Evolutionary conservation across 257 asterid species (phyloP), one percentile per base, ranked within the genome.

Genomic region (Paraleonurus japonicus): DNA sequence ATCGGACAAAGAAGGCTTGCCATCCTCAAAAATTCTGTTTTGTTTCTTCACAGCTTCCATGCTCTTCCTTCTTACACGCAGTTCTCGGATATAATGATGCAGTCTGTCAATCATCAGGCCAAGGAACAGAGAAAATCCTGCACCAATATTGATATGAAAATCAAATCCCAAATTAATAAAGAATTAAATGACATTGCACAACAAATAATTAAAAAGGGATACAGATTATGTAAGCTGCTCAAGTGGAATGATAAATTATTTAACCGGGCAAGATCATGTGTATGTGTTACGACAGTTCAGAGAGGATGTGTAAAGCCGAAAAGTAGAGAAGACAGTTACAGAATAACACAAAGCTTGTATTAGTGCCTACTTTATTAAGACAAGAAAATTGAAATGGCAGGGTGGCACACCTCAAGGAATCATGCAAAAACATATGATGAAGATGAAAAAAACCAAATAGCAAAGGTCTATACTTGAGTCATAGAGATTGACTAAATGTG

Each of bases 51-150:
- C 83, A 23, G 86, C 85, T 75, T 89, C 98, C 85, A 82, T 79
- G 54, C 67, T 81, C 79, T 89, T 89, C 81, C 98, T 81, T 79
- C 96, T 78, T 2, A 88, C 60, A 41, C 96, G 85, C 69, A 92
- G 90, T 79, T 92, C 98, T 76, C 96, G 75, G 59, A 89, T 89
- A 50, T 89, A 92, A 65, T 92, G 90, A 82, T 92, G 98, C 62
- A 92, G 81, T 67, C 89, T 86, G 84, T 89, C 96, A 17, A 92
- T 84, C 94, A 89, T 88, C 60, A 92, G 80, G 6, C 80, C 94
- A 1, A 92, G 98, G 85, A 92, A 92, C 57, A 92, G 92, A 15
- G 81, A 79, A 77, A 88, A 89, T 66, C 96, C 98, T 92, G 88
- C 83, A 80, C 51, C 57, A 55, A 26, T 37, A 60, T 45, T 74